These are phyloP conservation scores for Penicillium fimorum DNA, from an alignment of 495 filamentous ascomycete genomes.

Conservation along the genomic window DNA sequence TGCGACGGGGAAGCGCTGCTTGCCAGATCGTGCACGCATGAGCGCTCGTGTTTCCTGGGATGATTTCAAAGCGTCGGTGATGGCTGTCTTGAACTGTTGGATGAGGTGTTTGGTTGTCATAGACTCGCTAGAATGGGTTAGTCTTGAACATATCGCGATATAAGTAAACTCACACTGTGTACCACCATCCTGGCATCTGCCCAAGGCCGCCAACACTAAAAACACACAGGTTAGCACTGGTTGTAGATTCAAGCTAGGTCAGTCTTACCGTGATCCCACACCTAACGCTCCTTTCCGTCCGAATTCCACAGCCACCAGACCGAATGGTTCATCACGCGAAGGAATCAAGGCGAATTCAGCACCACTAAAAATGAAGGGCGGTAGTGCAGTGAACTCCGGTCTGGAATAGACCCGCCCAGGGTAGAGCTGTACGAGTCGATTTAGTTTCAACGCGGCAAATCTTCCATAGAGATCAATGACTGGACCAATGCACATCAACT, in stretches of 20 bases:
- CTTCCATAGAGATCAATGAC: slow-evolving; percentile 77
- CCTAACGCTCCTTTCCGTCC: slow-evolving; percentile 74
- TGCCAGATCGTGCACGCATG: slow-evolving; percentile 72
- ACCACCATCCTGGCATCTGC: slow-evolving; percentile 75
- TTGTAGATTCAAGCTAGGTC: not conserved
- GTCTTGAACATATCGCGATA: not conserved
- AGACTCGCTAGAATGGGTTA: slow-evolving; percentile 46
- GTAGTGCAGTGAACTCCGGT: slow-evolving; percentile 75
- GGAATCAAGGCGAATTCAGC: slow-evolving; percentile 81
- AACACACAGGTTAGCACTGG: not conserved
- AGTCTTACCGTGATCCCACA: slow-evolving; percentile 54
- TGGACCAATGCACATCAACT: slow-evolving; percentile 70
- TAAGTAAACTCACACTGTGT: slow-evolving; percentile 43
- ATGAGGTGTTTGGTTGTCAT: slow-evolving; percentile 66
- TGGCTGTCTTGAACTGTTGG: slow-evolving; percentile 68
- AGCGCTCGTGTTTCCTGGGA: slow-evolving; percentile 55
- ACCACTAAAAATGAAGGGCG: slow-evolving; percentile 74
- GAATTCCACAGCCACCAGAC: slow-evolving; percentile 76
- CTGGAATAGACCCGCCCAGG: slow-evolving; percentile 71
- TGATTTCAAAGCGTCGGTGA: slow-evolving; percentile 64
- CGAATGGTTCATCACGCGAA: slow-evolving; percentile 76
- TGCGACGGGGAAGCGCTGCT: slow-evolving; percentile 72
- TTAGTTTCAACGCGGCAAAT: slow-evolving; percentile 72
- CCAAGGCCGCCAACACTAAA: slow-evolving; percentile 59
- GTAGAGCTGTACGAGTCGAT: slow-evolving; percentile 67